These are phyloP conservation scores for Calonectria multiphialidica DNA, from an alignment of 2,329 filamentous ascomycete species.

Conservation along the genomic window DNA sequence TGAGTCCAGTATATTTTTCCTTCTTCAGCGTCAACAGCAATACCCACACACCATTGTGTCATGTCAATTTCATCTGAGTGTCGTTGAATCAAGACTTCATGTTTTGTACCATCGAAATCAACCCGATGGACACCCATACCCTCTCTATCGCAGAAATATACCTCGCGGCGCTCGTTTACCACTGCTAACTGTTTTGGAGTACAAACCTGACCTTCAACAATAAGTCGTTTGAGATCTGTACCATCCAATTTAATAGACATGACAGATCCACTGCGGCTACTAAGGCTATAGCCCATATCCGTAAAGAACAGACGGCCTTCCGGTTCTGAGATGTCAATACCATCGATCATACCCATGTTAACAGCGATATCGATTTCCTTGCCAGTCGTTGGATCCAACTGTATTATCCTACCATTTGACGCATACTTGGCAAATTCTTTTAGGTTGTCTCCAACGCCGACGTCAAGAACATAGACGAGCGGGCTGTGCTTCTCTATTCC, in stretches of 20 bases:
- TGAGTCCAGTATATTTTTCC: background rate
- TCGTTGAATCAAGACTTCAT: background rate
- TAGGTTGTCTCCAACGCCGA: background rate
- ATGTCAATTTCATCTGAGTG: background rate
- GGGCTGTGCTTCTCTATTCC: background rate
- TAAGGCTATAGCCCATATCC: background rate
- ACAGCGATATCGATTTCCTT: background rate
- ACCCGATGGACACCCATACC: background rate
- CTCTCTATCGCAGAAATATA: background rate
- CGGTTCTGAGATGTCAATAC: background rate
- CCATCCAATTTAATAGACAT: background rate
- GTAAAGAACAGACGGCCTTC: background rate
- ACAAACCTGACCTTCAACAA: background rate
- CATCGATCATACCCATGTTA: background rate
- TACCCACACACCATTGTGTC: background rate
- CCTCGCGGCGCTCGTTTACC: background rate
- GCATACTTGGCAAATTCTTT: background rate
- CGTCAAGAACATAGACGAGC: background rate
- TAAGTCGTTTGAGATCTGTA: background rate
- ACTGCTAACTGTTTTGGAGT: background rate
- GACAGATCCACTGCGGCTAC: background rate
- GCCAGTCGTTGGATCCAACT: background rate
- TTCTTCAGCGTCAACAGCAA: background rate
- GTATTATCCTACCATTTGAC: background rate
- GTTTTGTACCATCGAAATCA: background rate